phyloP scores from a whole-genome alignment of 2,329 filamentous ascomycete species.

The Fusarium mundagurra region DNA sequence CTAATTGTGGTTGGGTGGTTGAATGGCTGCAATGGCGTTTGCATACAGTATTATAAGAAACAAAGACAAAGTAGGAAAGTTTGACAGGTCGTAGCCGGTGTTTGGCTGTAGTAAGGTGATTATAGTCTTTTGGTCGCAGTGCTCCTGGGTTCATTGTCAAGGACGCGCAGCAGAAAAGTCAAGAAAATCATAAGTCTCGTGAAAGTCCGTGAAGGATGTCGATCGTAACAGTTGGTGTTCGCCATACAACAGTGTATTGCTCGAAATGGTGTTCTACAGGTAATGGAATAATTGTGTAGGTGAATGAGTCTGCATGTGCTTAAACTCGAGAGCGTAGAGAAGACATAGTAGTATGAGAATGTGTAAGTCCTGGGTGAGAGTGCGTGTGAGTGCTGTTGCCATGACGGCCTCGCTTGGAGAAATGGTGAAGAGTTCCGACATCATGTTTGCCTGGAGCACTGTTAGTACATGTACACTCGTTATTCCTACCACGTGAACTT shows the following conservation, averaged over 20 bases:
- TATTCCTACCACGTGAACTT: slow-evolving; percentile 49
- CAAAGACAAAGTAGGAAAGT: slow-evolving; percentile 20
- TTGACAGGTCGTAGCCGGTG: slow-evolving; percentile 38
- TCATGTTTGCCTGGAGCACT: slow-evolving; percentile 73
- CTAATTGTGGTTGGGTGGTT: slow-evolving; percentile 17
- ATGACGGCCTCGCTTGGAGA: slow-evolving; percentile 57
- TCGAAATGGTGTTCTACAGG: slow-evolving; percentile 5
- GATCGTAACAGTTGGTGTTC: slow-evolving; percentile 38
- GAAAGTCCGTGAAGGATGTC: slow-evolving; percentile 44
- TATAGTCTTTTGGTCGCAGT: slow-evolving; percentile 34
- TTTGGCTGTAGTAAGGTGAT: slow-evolving; percentile 35
- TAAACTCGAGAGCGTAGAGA: slow-evolving; percentile 51
- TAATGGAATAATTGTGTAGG: slow-evolving; percentile 2
- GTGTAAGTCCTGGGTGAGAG: slow-evolving; percentile 49
- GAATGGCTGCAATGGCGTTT: slow-evolving; percentile 12
- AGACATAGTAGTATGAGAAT: slow-evolving; percentile 48
- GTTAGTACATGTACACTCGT: slow-evolving; percentile 30
- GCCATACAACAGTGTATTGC: slow-evolving; percentile 20
- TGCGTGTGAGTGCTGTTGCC: slow-evolving; percentile 49
- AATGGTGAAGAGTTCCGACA: slow-evolving; percentile 67
- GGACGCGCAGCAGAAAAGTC: slow-evolving; percentile 23
- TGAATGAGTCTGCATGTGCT: slow-evolving; percentile 13
- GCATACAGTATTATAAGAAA: slow-evolving; percentile 27
- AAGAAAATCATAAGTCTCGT: slow-evolving; percentile 46
- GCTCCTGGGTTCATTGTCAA: slow-evolving; percentile 28